Percentiles rank a stretch among this genome's conserved stretches.
phyloP scores from a whole-genome alignment of 2,329 filamentous ascomycete species.

The Byssochlamys sp. region DNA sequence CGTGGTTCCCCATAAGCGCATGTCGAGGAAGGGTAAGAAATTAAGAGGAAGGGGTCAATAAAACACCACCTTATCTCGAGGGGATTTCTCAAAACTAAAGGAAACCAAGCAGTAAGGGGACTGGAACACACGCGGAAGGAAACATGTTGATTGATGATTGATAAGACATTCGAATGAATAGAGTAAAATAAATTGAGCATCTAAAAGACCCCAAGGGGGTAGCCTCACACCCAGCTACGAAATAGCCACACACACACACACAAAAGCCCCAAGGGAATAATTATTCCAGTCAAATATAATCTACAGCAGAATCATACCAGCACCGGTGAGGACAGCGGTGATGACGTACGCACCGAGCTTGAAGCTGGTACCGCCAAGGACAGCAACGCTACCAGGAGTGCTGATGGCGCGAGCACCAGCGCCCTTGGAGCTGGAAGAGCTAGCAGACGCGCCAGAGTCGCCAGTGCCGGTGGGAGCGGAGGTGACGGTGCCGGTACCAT shows the following conservation, averaged over 20 bases:
- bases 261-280: background rate
- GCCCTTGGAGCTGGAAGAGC: slow-evolving; percentile 19
- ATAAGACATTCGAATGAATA: background rate
- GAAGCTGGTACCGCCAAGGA: slow-evolving; percentile 29
- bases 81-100: no score
- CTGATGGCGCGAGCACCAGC: slow-evolving; percentile 20
- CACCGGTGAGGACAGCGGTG: slow-evolving; percentile 34
- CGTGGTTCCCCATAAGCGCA: no score
- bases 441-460: slow-evolving; percentile 7
- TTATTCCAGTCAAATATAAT: background rate
- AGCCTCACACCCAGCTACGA: background rate
- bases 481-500: slow-evolving; percentile 31
- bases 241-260: background rate
- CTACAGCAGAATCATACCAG: slow-evolving; percentile 41
- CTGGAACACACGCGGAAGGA: no score
- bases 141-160: background rate
- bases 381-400: slow-evolving; percentile 15
- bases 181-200: background rate
- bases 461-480: slow-evolving; percentile 23
- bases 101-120: no score
- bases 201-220: background rate
- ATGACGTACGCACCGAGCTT: slow-evolving; percentile 37
- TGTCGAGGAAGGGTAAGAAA: no score
- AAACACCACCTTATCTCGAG: no score
- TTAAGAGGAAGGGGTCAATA: no score